Evolutionary conservation across 2,329 filamentous ascomycete species (phyloP), one percentile per base, ranked within the genome.

Genomic region (Cladosporium cucumerinum): DNA sequence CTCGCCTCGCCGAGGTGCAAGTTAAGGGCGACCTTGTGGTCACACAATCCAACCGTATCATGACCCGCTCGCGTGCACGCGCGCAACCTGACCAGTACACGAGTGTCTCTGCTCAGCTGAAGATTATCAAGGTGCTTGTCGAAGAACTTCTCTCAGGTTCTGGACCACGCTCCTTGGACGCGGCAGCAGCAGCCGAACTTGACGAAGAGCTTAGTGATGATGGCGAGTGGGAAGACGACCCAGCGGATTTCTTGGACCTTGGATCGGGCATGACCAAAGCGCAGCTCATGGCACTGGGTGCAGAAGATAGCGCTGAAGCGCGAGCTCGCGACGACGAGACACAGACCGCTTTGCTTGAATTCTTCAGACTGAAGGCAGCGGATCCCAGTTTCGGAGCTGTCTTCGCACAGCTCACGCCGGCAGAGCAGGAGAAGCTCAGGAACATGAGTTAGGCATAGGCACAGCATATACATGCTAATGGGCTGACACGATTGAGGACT

Each of bases 61-160:
- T 97, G 88, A 99, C 95, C 23, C 87, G 95, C 67, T 97, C 93
- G 60, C 91, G 93, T 71, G 88, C 95, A 16, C 93, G 90, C 78
- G 86, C 89, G 75, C 94, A 94, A 75, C 95, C 95, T 18, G 93
- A 97, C 75, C 89, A 90, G 75, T 98, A 89, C 80, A 97, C 93
- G 6, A 87, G 91, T 66, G 87, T 99, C 65, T 87, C 93, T 0
- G 93, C 93, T 0, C 89, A 92, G 1, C 85, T 99, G 74, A 99
- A 99, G 81, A 97, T 99, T 66, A 81, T 98, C 78, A 99, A 99
- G 82, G 89, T 98, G 4, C 86, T 99, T 10, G 89, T 98, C 55
- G 92, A 97, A 74, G 95, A 99, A 79, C 86, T 99, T 3, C 83
- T 91, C 6, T 92, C 91, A 0, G 92, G 93, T 1, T 89, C 91